Evolutionary conservation across 2,329 filamentous ascomycete species (phyloP), one percentile per base, ranked within the genome.

Genomic region (Raffaelea arxii): DNA sequence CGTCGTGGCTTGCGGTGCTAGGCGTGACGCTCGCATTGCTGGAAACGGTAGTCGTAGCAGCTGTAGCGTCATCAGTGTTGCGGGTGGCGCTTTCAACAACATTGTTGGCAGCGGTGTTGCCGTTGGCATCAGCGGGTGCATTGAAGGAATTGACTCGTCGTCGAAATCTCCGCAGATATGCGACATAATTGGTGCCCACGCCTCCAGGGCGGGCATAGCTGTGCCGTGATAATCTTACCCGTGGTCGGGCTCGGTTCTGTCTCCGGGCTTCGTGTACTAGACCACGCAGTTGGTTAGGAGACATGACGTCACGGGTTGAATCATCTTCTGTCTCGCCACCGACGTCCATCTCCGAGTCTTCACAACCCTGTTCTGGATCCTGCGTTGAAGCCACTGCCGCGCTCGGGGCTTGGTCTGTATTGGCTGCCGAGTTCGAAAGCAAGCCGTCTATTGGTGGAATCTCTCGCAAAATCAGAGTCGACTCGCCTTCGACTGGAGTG

Each of bases 261-360:
- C n/a, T n/a, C n/a, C n/a, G n/a, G n/a, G n/a, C n/a, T n/a, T n/a
- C n/a, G n/a, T n/a, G n/a, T n/a, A n/a, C n/a, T n/a, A n/a, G n/a
- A n/a, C n/a, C n/a, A n/a, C n/a, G n/a, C n/a, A n/a, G n/a, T n/a
- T n/a, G n/a, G n/a, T n/a, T n/a, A n/a, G n/a, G n/a, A n/a, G n/a
- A 30, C 27, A 9, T 16, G 16, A 9, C 27, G 27, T 32, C 9
- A 9, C 27, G 16, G 27, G 10, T 10, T 16, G 27, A 32, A 9
- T 9, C 10, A 16, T 16, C n/a, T 41, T 21, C 25, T 12, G 38
- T 41, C n/a, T 46, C 39, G 14, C 71, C 70, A 4, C 75, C 71
- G 6, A 66, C 67, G 42, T 80, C 75, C 7, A 67, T 69, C 43
- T 79, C 78, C 1, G 74, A 77, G 42, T 72, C 71, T 37, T 80